Conservation (phyloP, 345 rosid species). For the Eucalyptus polybractea region DNA sequence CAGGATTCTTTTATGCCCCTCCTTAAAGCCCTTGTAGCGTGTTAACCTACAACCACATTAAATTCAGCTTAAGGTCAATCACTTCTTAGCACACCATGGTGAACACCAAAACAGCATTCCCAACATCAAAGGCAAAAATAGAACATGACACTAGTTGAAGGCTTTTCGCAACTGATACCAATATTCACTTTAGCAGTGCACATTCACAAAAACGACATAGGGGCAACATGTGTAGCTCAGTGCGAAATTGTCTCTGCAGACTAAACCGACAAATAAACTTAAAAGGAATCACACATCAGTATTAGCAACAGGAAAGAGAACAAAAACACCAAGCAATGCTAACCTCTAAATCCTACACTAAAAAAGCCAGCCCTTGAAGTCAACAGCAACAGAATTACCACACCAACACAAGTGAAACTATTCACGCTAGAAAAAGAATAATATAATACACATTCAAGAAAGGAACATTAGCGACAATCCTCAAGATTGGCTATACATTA, state of each 20-base stretch:
- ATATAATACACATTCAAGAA: neutral
- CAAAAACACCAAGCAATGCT: neutral
- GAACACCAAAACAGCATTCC: neutral
- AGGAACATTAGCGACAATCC: neutral
- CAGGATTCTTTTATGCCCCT: slow-evolving; percentile 94
- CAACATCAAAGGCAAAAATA: neutral
- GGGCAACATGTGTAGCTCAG: neutral
- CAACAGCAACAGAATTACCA: neutral
- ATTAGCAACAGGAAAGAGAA: neutral
- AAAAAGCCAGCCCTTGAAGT: neutral
- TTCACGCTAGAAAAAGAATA: neutral
- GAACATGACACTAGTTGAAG: neutral
- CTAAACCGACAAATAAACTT: neutral
- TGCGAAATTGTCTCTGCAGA: neutral
- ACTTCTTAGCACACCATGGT: neutral
- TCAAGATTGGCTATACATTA: neutral
- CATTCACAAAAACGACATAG: neutral
- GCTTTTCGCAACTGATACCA: neutral
- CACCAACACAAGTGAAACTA: neutral
- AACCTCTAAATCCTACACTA: neutral
- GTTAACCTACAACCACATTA: slow-evolving; percentile 42
- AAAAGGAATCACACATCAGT: neutral
- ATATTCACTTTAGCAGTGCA: neutral
- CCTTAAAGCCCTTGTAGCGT: slow-evolving; percentile 97
- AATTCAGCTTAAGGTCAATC: neutral